phyloP scores from a whole-genome alignment of 768 basidiomycete species.

The Pholiota microspora region DNA sequence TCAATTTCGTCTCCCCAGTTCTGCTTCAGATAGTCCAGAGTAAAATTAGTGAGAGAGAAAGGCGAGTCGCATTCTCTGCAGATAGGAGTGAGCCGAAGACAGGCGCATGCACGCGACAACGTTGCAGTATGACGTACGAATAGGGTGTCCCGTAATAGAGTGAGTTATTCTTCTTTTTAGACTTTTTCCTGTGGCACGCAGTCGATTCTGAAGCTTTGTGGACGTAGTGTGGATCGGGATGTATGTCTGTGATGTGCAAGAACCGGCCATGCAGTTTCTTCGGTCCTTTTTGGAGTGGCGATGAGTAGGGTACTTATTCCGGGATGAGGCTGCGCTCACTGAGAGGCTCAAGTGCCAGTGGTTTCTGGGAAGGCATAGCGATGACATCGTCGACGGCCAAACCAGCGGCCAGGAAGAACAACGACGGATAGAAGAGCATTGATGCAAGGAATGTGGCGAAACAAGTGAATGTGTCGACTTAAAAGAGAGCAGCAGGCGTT shows the following conservation, averaged over 20 bases:
- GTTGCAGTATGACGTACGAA: slow-evolving; percentile 43
- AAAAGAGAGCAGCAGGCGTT: slow-evolving; percentile 14
- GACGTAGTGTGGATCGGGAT: slow-evolving; percentile 72
- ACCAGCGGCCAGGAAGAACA: slow-evolving; percentile 22
- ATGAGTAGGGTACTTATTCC: slow-evolving; percentile 4
- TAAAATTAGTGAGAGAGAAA: slow-evolving; percentile 71
- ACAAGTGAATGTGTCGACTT: slow-evolving; percentile 21
- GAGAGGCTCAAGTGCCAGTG: slow-evolving; percentile 28
- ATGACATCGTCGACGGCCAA: slow-evolving; percentile 21
- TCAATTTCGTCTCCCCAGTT: slow-evolving; percentile 85
- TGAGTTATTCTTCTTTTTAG: slow-evolving; percentile 49
- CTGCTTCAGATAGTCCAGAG: slow-evolving; percentile 75
- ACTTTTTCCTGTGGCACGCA: slow-evolving; percentile 67
- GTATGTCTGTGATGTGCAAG: slow-evolving; percentile 81
- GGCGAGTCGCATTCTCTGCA: slow-evolving; percentile 81
- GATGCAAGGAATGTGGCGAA: slow-evolving; percentile 9
- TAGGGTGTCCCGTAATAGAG: slow-evolving; percentile 68
- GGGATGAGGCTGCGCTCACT: slow-evolving; percentile 22
- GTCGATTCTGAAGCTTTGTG: slow-evolving; percentile 49
- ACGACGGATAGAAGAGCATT: slow-evolving; percentile 19
- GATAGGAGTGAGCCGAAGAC: background rate
- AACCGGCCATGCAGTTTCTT: slow-evolving; percentile 69
- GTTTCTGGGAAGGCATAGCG: slow-evolving; percentile 39
- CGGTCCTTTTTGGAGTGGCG: slow-evolving; percentile 29
- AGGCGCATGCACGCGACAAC: slow-evolving; percentile 4